A percentile compares a stretch with the other conserved stretches of the same genome.
Conservation (phyloP, 2,329 filamentous ascomycete species). For the Phoma herbarum region DNA sequence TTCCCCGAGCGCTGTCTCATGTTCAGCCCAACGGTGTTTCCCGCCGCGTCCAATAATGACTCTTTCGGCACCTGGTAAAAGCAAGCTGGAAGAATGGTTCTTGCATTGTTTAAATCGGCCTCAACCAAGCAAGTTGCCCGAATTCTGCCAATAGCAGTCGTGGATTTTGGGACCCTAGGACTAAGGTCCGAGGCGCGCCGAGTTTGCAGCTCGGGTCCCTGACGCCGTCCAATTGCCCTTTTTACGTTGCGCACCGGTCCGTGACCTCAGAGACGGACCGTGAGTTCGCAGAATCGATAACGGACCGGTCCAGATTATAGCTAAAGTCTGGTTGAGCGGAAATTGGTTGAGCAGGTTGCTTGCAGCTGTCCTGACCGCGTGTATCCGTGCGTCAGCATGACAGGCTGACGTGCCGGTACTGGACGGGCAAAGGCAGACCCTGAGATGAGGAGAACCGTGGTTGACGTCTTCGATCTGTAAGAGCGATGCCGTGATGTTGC, state of each 20-base stretch:
- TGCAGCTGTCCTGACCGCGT: slow-evolving; percentile 6
- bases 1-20: slow-evolving; percentile 5
- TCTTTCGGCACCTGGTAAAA: background rate
- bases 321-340: slow-evolving; percentile 14
- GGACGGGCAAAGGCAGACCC: slow-evolving; percentile 7
- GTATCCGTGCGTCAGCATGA: slow-evolving; percentile 8
- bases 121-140: slow-evolving; percentile 14
- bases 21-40: slow-evolving; percentile 1
- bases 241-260: slow-evolving; percentile 18
- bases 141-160: background rate
- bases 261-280: slow-evolving; percentile 17
- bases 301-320: slow-evolving; percentile 21
- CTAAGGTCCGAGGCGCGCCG: slow-evolving; percentile 20
- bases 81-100: background rate
- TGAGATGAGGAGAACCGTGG: slow-evolving; percentile 10
- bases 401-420: slow-evolving; percentile 7
- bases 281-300: slow-evolving; percentile 19
- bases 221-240: slow-evolving; percentile 11
- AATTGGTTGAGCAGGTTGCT: slow-evolving; percentile 17
- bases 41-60: background rate
- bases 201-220: slow-evolving; percentile 12
- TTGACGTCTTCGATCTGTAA: slow-evolving; percentile 7
- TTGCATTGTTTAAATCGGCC: slow-evolving; percentile 2
- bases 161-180: slow-evolving; percentile 18
- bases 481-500: slow-evolving; percentile 1